Conservation (phyloP, 2,329 filamentous ascomycete species). For the Nigrospora osmanthi region DNA sequence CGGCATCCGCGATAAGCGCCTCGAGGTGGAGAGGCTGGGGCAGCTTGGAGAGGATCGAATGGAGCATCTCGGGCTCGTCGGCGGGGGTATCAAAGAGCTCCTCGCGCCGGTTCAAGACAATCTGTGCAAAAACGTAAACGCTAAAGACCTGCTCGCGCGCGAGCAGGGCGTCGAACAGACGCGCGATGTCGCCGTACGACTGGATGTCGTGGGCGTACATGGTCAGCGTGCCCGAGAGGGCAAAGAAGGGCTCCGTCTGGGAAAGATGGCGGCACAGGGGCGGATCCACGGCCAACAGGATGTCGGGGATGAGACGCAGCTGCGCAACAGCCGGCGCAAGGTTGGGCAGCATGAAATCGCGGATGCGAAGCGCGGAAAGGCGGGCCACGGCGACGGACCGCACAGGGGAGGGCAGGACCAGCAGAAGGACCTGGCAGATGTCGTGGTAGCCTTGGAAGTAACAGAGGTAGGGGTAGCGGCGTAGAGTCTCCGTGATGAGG, state of each 20-base stretch:
- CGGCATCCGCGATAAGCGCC: constrained; percentile 59
- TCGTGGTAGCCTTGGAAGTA: constrained; percentile 99
- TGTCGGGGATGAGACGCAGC: constrained; percentile 77
- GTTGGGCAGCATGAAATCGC: constrained; percentile 94
- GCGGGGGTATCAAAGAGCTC: constrained; percentile 79
- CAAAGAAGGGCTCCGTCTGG: constrained; percentile 79
- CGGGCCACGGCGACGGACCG: constrained; percentile 62
- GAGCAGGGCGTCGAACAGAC: constrained; percentile 87
- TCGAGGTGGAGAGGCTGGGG: constrained; percentile 78
- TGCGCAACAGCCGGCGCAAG: constrained; percentile 76
- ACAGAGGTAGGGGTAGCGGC: constrained; percentile 73
- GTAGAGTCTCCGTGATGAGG: constrained; percentile 74
- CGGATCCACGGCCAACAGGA: constrained; percentile 66
- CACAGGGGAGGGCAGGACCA: constrained; percentile 63
- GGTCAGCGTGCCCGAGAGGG: constrained; percentile 85
- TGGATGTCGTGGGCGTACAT: constrained; percentile 96
- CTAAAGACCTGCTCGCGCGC: constrained; percentile 81
- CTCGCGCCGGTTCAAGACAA: constrained; percentile 69
- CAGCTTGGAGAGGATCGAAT: constrained; percentile 79
- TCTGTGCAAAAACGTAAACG: constrained; percentile 86
- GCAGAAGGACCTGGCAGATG: constrained; percentile 89
- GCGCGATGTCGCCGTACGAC: constrained; percentile 78
- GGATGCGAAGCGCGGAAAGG: constrained; percentile 83
- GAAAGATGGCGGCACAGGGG: constrained; percentile 68
- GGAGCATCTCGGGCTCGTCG: constrained; percentile 88